Base-by-base conservation (phyloP, 163 green algal genomes). In the Scenedesmus sp. region DNA sequence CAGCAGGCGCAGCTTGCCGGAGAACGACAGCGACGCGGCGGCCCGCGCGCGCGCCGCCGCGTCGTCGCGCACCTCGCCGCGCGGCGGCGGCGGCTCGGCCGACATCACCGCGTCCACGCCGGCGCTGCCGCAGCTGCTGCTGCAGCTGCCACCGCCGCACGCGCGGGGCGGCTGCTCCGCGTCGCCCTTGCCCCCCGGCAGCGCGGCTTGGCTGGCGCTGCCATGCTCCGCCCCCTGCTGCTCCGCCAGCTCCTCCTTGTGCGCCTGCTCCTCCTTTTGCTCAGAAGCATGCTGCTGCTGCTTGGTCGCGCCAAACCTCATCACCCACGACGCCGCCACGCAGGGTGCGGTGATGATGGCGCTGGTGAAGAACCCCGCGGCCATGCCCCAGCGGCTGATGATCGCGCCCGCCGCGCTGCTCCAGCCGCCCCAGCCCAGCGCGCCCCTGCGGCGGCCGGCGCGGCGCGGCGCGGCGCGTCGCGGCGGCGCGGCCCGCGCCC, bases 351-450 rank as follows among this genome's bases (percentile, higher is more conserved):
- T 57, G 50, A 57, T n/a, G 18, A 57, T n/a, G 18, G 20, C 50
- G 50, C 50, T 57, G 6, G 50, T 26, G 18, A 57, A 4, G 10
- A 57, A 57, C 11, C 50, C 50, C 6, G 50, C 50, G 18, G 24
- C 20, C 18, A 29, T 29, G 50, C 50, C 50, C 10, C 9, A 53
- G 22, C 48, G 26, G 13, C 24, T 28, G 45, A 77, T 45, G 67
- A 77, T 60, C 3, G 48, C 53, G 22, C 67, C 67, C 4, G 39
- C 67, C 28, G 58, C 48, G 14, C 63, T 26, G 14, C 22, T 34
- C 6, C 33, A 60, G 45, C 15, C 28, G 22, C 67, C 67, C 67
- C 67, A 77, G 28, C 67, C 67, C 50, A 77, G 39, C 2, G 67
- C 67, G 13, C 67, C 67, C 67, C 67, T 47, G 39, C 39, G 7